Evolutionary conservation across 1,284 basidiomycete genomes (phyloP).

Genomic region (Phenoliferia sp.): DNA sequence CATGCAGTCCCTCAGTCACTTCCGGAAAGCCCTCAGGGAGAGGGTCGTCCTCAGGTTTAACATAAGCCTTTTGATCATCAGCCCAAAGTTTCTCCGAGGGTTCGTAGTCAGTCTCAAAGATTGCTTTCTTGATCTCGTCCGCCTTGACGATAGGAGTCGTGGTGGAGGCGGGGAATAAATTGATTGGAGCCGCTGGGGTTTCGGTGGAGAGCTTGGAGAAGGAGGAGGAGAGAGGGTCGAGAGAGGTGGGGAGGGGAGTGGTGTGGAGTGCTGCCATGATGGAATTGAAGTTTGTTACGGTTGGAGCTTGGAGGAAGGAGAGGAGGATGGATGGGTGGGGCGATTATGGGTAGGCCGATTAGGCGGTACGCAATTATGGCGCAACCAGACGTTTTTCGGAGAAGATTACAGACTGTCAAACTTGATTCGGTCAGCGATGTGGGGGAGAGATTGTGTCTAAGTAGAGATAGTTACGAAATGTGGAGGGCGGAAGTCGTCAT

Average conservation of each 20-base stretch:
- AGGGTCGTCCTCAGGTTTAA: not conserved
- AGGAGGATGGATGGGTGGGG: no score
- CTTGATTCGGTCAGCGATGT: no score
- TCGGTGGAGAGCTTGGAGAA: not conserved
- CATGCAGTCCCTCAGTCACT: not conserved
- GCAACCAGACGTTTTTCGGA: no score
- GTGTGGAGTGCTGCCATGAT: not conserved
- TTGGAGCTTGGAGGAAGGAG: no score
- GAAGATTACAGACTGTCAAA: no score
- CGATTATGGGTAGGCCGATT: no score
- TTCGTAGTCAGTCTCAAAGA: conserved; percentile 1
- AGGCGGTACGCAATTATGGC: no score
- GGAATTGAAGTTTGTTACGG: no score
- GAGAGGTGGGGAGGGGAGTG: not conserved
- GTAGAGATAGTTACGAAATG: no score
- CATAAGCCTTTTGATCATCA: not conserved
- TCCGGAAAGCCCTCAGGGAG: not conserved
- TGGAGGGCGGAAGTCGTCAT: no score
- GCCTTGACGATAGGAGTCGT: not conserved
- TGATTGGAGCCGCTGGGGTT: not conserved
- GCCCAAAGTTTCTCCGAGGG: not conserved
- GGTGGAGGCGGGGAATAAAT: not conserved
- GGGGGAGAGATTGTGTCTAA: no score
- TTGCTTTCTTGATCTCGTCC: not conserved
- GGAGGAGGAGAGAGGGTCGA: not conserved